Evolutionary conservation across 1,284 basidiomycete species (phyloP).

Genomic region (Pulveroboletus ridleyi): DNA sequence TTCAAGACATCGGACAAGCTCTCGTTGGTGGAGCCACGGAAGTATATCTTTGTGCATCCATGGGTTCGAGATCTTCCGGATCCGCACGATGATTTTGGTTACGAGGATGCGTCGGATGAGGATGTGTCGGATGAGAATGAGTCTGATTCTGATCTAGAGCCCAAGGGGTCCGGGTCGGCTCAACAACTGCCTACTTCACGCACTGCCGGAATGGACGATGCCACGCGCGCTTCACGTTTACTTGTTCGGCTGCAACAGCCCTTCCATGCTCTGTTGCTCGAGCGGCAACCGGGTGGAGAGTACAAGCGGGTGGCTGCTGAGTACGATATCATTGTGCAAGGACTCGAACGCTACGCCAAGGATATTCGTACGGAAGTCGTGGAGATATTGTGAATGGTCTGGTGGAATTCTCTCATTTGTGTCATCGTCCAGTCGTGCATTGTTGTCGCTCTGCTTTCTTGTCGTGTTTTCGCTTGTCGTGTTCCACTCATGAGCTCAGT

Average conservation of each 20-base stretch:
- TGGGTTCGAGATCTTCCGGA: neutral
- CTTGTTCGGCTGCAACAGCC: conserved; percentile 4
- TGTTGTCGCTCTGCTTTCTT: too few species aligned
- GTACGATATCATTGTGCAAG: neutral
- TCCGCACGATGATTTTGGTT: neutral
- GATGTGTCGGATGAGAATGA: too few species aligned
- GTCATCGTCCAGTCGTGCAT: too few species aligned
- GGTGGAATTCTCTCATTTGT: too few species aligned
- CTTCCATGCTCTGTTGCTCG: conserved; percentile 11
- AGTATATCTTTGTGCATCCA: neutral
- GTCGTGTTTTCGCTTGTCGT: too few species aligned
- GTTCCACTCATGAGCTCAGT: too few species aligned
- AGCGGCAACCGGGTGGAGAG: conserved; percentile 2
- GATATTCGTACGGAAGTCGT: too few species aligned
- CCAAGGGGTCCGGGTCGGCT: too few species aligned
- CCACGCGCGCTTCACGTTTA: neutral
- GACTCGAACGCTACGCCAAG: neutral
- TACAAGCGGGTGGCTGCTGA: conserved; percentile 14
- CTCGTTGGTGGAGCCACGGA: neutral
- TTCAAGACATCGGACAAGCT: conserved; percentile 3
- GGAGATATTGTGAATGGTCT: too few species aligned
- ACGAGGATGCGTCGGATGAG: neutral
- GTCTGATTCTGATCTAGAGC: too few species aligned
- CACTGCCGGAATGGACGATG: neutral
- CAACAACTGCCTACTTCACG: neutral